Evolutionary conservation across 805 yeast genomes (phyloP), one percentile per base, ranked within the genome.

Genomic region (Teunomyces kruisii): DNA sequence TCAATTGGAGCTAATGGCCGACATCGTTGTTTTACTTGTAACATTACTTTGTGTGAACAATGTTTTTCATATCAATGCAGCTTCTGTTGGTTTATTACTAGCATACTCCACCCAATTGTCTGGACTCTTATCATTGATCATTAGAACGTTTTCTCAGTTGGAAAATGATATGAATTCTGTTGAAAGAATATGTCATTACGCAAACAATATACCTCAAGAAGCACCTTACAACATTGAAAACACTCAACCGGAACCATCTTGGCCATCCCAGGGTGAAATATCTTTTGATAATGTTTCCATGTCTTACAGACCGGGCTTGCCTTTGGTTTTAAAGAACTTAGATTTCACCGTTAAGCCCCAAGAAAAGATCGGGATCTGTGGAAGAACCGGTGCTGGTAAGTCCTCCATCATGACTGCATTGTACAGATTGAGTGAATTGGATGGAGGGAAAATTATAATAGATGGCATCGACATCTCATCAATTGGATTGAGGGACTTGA

Each of bases 121-220:
- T 16, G 79, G 81, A 36, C 70, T 80, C 42, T 66, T 85, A 61
- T 74, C 84, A 5, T 65, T 79, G 64, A 72, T 83, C 50, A 73
- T 87, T 48, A 75, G 86, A 56, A 73, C 86, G 19, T 64, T 80
- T 57, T 84, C 92, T 1, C 81, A 80, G 55, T 77, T 83, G 24
- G 94, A 87, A 58, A 87, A 85, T 60, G 84, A 83, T 54, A 74
- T 86, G 83, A 85, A 84, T 54, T 79, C 90, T 0, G 87, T 80
- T 19, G 94, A 87, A 62, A 75, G 95, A 62, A 62, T 87, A 32
- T 69, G 78, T 46, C 80, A 82, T 55, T 84, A 85, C 61, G 88
- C 57, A 12, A 47, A 86, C 1, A 68, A 77, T 13, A 63, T 88
- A 44, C 81, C 80, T 1, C 81, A 81, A 54, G 96, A 88, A 61